phyloP scores from a whole-genome alignment of 2,329 filamentous ascomycete species.

The Penicillium expansum region DNA sequence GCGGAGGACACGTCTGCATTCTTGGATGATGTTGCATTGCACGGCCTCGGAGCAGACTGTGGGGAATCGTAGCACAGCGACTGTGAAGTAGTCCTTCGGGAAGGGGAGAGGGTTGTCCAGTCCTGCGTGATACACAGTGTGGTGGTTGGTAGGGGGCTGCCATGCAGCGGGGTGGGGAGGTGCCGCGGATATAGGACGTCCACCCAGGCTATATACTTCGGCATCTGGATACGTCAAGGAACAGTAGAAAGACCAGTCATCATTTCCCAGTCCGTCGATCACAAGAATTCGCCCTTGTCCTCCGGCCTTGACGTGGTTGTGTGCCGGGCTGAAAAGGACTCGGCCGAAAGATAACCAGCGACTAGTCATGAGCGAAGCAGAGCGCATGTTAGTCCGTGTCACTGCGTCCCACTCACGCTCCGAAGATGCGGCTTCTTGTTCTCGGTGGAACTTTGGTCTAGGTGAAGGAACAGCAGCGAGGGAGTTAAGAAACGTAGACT shows the following conservation, averaged over 20 bases:
- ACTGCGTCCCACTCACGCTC: conserved; percentile 44
- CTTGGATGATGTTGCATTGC: conserved; percentile 46
- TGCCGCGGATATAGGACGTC: conserved; percentile 33
- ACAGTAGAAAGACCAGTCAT: conserved; percentile 54
- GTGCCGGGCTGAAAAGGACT: conserved; percentile 51
- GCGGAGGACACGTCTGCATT: conserved; percentile 50
- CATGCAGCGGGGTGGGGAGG: conserved; percentile 42
- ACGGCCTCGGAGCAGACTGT: conserved; percentile 44
- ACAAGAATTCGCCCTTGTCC: conserved; percentile 47
- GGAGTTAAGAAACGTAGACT: conserved; percentile 29
- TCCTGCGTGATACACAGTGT: conserved; percentile 42
- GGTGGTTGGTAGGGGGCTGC: conserved; percentile 45
- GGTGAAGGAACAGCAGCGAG: conserved; percentile 22
- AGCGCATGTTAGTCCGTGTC: conserved; percentile 47
- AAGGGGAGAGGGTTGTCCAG: conserved; percentile 47
- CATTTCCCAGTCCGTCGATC: conserved; percentile 51
- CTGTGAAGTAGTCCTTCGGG: conserved; percentile 47
- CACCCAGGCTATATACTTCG: conserved; percentile 45
- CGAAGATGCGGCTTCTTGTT: conserved; percentile 39
- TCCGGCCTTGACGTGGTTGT: conserved; percentile 43
- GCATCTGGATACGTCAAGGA: conserved; percentile 49
- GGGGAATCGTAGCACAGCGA: conserved; percentile 48
- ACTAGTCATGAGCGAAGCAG: conserved; percentile 52
- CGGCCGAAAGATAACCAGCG: conserved; percentile 52
- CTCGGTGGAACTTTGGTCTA: conserved; percentile 27